Percentiles rank a stretch among this genome's conserved stretches.
Conservation (phyloP, 1,284 basidiomycete genomes). For the Leucoagaricus sp. region DNA sequence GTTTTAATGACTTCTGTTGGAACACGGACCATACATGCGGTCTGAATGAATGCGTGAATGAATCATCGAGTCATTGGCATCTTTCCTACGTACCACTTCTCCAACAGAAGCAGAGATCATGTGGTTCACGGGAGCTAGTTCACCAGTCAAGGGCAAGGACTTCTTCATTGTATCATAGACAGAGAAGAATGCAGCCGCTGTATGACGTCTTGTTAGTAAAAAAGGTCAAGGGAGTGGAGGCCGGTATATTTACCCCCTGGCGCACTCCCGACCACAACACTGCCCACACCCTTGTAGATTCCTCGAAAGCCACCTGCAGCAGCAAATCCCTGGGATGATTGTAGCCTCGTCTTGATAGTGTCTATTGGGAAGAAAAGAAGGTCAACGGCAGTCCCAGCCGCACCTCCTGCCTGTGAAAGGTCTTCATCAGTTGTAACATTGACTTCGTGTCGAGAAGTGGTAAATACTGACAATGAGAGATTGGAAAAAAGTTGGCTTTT, state of each 20-base stretch:
- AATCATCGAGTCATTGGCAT: background rate
- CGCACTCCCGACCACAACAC: conserved; percentile 93
- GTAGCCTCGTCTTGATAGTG: conserved; percentile 94
- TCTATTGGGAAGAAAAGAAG: conserved; percentile 96
- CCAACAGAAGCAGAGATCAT: conserved; percentile 80
- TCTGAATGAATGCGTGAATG: conserved; percentile 17
- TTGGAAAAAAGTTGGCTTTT: conserved; percentile 39
- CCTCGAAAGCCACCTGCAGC: conserved; percentile 89
- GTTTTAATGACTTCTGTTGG: conserved; percentile 38
- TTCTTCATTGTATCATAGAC: conserved; percentile 92
- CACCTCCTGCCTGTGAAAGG: conserved; percentile 73
- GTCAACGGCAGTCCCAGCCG: conserved; percentile 90
- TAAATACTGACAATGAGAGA: conserved; percentile 37
- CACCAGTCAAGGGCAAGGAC: conserved; percentile 56
- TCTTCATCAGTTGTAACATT: background rate
- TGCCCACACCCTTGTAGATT: conserved; percentile 94
- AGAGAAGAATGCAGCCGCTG: conserved; percentile 94
- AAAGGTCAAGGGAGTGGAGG: background rate
- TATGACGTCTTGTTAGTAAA: background rate
- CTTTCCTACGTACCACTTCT: conserved; percentile 71
- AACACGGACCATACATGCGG: conserved; percentile 30
- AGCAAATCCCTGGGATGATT: conserved; percentile 86
- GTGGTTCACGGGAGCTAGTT: conserved; percentile 73
- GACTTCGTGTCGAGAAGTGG: background rate
- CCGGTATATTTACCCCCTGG: conserved; percentile 76